Evolutionary conservation across 2,329 filamentous ascomycete species (phyloP).

Genomic region (Phaeosphaeriaceae sp.): DNA sequence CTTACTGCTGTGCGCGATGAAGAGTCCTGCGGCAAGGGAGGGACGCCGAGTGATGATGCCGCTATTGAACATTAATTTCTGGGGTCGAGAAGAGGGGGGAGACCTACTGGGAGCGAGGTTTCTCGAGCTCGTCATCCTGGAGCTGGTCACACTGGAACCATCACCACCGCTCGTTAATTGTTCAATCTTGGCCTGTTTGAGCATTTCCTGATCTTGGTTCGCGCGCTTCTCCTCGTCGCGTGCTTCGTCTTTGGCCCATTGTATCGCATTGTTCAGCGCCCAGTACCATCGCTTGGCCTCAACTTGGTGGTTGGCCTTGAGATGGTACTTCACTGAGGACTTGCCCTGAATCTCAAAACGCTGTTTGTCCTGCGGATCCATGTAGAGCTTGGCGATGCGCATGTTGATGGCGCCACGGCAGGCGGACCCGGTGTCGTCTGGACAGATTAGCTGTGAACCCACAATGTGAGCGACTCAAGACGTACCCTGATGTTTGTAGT

Average conservation of each 20-base stretch:
- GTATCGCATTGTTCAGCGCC: conserved; percentile 98
- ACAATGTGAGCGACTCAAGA: neutral
- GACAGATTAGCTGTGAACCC: conserved; percentile 12
- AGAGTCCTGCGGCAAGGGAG: conserved; percentile 51
- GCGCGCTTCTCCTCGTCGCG: conserved; percentile 85
- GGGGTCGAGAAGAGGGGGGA: neutral
- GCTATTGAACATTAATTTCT: conserved; percentile 20
- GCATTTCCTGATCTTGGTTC: conserved; percentile 74
- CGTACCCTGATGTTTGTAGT: conserved; percentile 91
- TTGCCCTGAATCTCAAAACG: conserved; percentile 98
- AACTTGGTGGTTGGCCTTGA: conserved; percentile 97
- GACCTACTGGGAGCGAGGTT: conserved; percentile 41
- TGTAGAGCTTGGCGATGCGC: conserved; percentile 91
- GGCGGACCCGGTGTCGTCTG: conserved; percentile 90
- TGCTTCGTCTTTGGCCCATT: conserved; percentile 97
- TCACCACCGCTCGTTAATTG: conserved; percentile 60
- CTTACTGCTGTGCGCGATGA: conserved; percentile 54
- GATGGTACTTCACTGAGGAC: conserved; percentile 96
- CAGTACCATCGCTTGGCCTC: conserved; percentile 99
- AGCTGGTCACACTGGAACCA: conserved; percentile 46
- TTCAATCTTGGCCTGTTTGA: conserved; percentile 79
- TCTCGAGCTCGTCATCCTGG: conserved; percentile 34
- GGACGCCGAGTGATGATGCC: conserved; percentile 56
- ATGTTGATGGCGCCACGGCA: conserved; percentile 99
- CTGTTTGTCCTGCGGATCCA: conserved; percentile 97